A percentile compares a stretch with the other conserved stretches of the same genome.
Conservation (phyloP, 805 yeast species). For the Candida odintsovae region DNA sequence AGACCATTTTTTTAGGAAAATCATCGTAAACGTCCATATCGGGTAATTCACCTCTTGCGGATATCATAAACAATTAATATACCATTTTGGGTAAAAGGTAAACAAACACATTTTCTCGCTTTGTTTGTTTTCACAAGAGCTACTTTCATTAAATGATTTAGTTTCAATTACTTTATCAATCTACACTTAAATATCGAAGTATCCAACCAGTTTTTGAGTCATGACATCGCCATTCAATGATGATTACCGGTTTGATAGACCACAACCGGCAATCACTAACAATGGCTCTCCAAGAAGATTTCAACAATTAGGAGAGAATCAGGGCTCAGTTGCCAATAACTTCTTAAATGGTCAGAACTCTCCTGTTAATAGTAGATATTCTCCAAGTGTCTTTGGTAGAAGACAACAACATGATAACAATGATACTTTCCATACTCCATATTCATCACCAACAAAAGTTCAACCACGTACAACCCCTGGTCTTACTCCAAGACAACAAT, state of each 20-base stretch:
- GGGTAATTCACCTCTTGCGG: not conserved
- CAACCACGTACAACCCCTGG: slow-evolving; percentile 11
- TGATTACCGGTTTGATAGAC: slow-evolving; percentile 18
- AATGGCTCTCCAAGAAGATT: slow-evolving; percentile 19
- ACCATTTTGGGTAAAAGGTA: slow-evolving; percentile 19
- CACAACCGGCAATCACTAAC: slow-evolving; percentile 15
- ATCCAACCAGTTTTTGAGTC: not conserved
- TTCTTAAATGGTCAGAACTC: slow-evolving; percentile 9
- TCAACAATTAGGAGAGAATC: slow-evolving; percentile 3
- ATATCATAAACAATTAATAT: not conserved
- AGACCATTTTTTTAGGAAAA: not conserved
- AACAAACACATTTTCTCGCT: slow-evolving; percentile 11
- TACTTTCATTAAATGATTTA: too few species aligned
- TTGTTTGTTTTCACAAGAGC: not conserved
- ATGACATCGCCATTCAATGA: slow-evolving; percentile 27
- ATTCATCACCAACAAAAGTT: slow-evolving; percentile 30
- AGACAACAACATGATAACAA: slow-evolving; percentile 13
- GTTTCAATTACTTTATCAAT: too few species aligned
- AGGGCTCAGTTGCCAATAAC: slow-evolving; percentile 9
- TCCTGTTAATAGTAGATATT: slow-evolving; percentile 25
- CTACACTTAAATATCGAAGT: too few species aligned
- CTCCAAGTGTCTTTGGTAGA: slow-evolving; percentile 38
- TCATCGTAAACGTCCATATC: not conserved
- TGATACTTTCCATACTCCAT: slow-evolving; percentile 20
- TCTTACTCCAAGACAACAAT: slow-evolving; percentile 56